Percentiles rank a stretch among this genome's conserved stretches.
These are phyloP conservation scores for Artemisia tridentata DNA, from an alignment of 129 eudicot species.

Conservation along the genomic window DNA sequence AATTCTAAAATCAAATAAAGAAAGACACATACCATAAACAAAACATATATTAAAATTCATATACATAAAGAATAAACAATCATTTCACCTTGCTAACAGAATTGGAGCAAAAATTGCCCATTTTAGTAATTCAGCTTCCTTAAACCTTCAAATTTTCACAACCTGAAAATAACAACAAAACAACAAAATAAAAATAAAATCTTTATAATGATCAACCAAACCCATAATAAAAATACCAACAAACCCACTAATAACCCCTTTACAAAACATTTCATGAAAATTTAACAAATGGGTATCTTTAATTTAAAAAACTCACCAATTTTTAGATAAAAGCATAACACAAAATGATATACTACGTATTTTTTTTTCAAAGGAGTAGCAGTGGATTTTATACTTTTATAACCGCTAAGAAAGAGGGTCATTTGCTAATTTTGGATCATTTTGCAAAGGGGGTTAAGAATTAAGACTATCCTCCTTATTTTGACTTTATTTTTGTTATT, in stretches of 20 bases:
- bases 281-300: constrained; percentile 22
- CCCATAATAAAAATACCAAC: constrained; percentile 24
- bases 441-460: constrained; percentile 33
- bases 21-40: constrained; percentile 8
- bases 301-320: constrained; percentile 43
- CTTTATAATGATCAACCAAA: constrained; percentile 33
- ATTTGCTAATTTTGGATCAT: constrained; percentile 6
- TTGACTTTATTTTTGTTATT: constrained; percentile 45
- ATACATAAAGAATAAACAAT: constrained; percentile 17
- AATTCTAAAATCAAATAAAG: background rate
- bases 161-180: constrained; percentile 35
- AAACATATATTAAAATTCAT: constrained; percentile 8
- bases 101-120: constrained; percentile 67
- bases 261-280: constrained; percentile 20
- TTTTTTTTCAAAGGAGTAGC: constrained; percentile 21
- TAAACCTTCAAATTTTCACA: constrained; percentile 24
- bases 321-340: constrained; percentile 27
- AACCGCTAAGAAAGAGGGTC: constrained; percentile 10
- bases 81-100: constrained; percentile 60
- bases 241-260: constrained; percentile 37
- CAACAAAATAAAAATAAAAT: constrained; percentile 8
- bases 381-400: constrained; percentile 20
- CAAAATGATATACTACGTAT: background rate
- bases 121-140: constrained; percentile 32
- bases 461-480: constrained; percentile 35